Conservation (phyloP, 768 basidiomycete species). For the Tylopilus plumbeoviolaceoides region DNA sequence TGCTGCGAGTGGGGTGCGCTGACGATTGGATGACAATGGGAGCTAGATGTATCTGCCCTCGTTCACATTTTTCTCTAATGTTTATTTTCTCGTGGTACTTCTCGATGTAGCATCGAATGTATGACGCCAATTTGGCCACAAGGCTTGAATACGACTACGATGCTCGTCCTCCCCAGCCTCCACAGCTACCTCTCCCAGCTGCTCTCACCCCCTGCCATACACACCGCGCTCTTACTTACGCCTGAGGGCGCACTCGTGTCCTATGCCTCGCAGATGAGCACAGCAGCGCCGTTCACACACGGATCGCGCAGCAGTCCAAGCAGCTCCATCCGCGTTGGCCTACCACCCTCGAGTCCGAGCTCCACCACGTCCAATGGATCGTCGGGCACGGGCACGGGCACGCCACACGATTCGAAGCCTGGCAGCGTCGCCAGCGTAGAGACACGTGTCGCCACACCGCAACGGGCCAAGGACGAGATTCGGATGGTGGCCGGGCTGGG, state of each 20-base stretch:
- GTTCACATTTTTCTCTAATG: constrained; percentile 1
- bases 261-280: constrained; percentile 48
- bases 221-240: constrained; percentile 69
- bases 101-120: constrained; percentile 25
- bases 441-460: background rate
- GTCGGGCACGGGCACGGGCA: background rate
- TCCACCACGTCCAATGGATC: constrained; percentile 11
- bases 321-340: constrained; percentile 1
- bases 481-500: constrained; percentile 69
- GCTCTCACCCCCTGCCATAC: constrained; percentile 55
- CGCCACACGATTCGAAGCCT: constrained; percentile 12
- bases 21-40: constrained; percentile 3
- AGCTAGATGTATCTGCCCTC: background rate
- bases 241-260: constrained; percentile 74
- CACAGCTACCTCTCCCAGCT: constrained; percentile 63
- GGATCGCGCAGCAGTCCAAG: constrained; percentile 5
- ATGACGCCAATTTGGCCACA: constrained; percentile 10
- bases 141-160: constrained; percentile 23
- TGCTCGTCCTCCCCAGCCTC: constrained; percentile 69
- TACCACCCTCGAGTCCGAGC: constrained; percentile 9
- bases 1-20: constrained; percentile 7
- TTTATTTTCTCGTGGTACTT: constrained; percentile 4
- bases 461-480: constrained; percentile 65
- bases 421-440: constrained; percentile 10
- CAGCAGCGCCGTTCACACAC: constrained; percentile 1